Percentiles rank a stretch among this genome's conserved stretches.
phyloP scores from a whole-genome alignment of 108 stramenopile genomes.

The Cyclotella choctawhatcheeana region DNA sequence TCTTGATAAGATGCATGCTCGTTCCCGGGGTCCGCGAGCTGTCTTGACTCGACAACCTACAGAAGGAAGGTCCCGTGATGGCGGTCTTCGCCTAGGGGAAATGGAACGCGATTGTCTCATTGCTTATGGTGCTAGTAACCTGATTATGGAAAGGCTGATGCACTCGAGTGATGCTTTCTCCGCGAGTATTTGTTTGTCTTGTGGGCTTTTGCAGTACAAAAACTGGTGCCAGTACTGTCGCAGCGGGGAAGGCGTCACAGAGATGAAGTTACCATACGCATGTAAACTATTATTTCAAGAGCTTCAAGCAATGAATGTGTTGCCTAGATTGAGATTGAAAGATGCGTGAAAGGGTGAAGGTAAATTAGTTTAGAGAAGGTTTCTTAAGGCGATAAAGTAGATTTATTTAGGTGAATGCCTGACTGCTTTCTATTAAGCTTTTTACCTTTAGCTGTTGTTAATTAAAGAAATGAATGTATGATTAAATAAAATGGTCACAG shows the following conservation, averaged over 20 bases:
- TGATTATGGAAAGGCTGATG: slow-evolving; percentile 99
- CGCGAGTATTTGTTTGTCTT: slow-evolving; percentile 95
- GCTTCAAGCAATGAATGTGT: slow-evolving; percentile 96
- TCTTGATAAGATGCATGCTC: slow-evolving; percentile 99
- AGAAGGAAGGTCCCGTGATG: slow-evolving; percentile 98
- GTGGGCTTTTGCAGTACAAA: slow-evolving; percentile 94
- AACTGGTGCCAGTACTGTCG: slow-evolving; percentile 98
- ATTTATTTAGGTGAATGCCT: too few relatives aligned
- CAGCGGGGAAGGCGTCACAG: slow-evolving; percentile 89
- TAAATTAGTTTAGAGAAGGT: too few relatives aligned
- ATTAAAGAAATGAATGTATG: not conserved
- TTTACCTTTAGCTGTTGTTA: not conserved
- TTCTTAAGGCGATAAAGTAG: too few relatives aligned
- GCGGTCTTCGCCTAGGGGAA: slow-evolving; percentile 98
- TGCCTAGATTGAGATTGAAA: slow-evolving; percentile 80
- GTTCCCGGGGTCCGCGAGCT: slow-evolving; percentile 97
- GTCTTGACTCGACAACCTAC: slow-evolving; percentile 99
- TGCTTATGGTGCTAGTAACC: slow-evolving; percentile 98
- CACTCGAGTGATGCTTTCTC: slow-evolving; percentile 98
- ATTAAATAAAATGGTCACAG: not conserved
- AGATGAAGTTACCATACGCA: slow-evolving; percentile 96
- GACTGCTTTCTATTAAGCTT: too few relatives aligned
- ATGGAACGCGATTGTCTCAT: slow-evolving; percentile 98
- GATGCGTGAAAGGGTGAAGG: slow-evolving; percentile 57
- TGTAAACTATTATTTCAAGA: slow-evolving; percentile 99